A percentile compares a stretch with the other conserved stretches of the same genome.
phyloP scores from a whole-genome alignment of 768 basidiomycete species.

The Lentinula detonsa region DNA sequence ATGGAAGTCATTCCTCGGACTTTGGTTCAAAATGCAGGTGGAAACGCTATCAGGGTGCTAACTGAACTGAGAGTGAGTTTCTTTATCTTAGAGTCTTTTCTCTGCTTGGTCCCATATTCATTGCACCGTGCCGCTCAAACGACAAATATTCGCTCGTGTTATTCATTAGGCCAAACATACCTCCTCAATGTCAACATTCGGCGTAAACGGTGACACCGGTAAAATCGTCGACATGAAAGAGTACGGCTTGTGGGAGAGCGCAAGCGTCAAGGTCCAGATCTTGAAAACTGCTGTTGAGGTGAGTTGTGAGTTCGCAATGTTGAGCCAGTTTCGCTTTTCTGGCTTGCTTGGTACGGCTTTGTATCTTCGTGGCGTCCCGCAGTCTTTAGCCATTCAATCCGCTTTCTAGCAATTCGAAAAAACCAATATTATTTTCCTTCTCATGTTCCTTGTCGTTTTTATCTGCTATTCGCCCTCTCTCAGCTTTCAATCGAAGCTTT shows the following conservation, averaged over 20 bases:
- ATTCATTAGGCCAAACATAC: slow-evolving; percentile 83
- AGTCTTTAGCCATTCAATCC: too few species aligned
- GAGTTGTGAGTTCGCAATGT: slow-evolving; percentile 5
- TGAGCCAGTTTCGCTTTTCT: too few species aligned
- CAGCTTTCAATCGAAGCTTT: not conserved
- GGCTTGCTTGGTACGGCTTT: too few species aligned
- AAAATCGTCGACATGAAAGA: slow-evolving; percentile 94
- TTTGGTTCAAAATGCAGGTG: slow-evolving; percentile 91
- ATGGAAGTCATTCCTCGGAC: slow-evolving; percentile 97
- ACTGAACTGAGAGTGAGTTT: slow-evolving; percentile 83
- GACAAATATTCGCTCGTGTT: not conserved
- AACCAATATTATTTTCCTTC: not conserved
- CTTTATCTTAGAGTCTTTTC: not conserved
- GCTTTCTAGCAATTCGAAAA: not conserved
- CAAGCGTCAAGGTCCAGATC: slow-evolving; percentile 95
- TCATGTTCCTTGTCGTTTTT: not conserved
- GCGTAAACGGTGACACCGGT: slow-evolving; percentile 93
- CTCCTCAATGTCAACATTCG: slow-evolving; percentile 85
- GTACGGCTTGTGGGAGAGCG: slow-evolving; percentile 92
- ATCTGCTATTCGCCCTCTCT: not conserved
- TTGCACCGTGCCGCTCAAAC: slow-evolving; percentile 1
- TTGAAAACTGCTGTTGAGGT: slow-evolving; percentile 97
- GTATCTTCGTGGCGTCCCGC: too few species aligned
- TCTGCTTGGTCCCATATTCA: not conserved
- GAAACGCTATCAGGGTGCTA: slow-evolving; percentile 88